Conservation (phyloP, 139 green algal genomes). For the Haematococcus lacustris region DNA sequence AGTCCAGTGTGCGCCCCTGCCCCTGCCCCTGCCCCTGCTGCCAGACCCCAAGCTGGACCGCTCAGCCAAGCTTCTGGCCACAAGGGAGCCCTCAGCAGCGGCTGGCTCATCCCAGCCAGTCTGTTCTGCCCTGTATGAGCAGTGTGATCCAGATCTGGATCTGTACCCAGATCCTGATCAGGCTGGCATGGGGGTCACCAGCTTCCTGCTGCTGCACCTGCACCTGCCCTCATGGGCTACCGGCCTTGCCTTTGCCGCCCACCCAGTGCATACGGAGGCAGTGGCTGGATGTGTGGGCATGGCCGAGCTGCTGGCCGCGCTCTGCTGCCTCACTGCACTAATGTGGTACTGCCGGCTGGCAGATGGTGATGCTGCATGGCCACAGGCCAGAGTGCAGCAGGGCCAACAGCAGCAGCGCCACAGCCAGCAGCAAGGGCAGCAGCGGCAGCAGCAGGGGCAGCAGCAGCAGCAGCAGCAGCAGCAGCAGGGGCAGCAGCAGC, state of each 20-base stretch:
- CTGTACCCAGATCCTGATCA: too few relatives aligned
- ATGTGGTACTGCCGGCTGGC: constrained; percentile 29
- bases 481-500: constrained; percentile 1
- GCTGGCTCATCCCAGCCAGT: too few relatives aligned
- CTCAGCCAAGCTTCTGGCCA: too few relatives aligned
- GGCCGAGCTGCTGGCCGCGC: constrained; percentile 59
- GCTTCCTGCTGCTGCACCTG: constrained; percentile 10
- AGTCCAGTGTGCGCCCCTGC: too few relatives aligned
- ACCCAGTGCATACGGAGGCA: constrained; percentile 70
- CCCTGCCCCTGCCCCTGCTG: too few relatives aligned
- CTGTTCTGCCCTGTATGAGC: too few relatives aligned
- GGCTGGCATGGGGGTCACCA: too few relatives aligned
- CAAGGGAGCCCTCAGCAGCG: too few relatives aligned
- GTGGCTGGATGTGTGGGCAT: constrained; percentile 70
- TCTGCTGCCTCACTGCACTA: constrained; percentile 50
- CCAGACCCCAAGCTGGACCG: too few relatives aligned
- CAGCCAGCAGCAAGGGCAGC: not conserved
- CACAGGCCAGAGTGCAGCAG: not conserved
- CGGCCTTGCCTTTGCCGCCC: constrained; percentile 57
- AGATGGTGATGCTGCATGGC: not conserved
- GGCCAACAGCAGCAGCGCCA: not conserved
- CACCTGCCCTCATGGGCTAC: constrained; percentile 36
- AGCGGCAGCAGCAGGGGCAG: not conserved
- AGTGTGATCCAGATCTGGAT: too few relatives aligned
- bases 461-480: not conserved